Base-by-base conservation (phyloP, 768 basidiomycete species). In the Hygrophoropsis aurantiaca region DNA sequence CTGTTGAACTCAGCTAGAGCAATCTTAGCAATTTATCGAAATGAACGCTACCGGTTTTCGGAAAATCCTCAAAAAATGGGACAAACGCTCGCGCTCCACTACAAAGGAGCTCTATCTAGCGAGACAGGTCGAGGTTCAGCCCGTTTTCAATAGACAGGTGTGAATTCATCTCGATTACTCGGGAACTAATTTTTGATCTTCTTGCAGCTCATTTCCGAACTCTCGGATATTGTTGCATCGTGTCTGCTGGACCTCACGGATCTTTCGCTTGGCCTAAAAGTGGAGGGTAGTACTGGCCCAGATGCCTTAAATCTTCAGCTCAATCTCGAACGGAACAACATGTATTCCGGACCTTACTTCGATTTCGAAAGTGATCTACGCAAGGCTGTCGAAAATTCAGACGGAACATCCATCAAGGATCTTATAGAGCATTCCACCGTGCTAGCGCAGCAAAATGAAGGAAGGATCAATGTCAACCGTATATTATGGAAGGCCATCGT, bases 31-130 rank as follows among this genome's bases (percentile, higher is more conserved):
- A 80, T 99, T 94, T 60, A 84, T 99, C 52, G 97, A 98, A 69
- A 88, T 97, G 60, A 99, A 98, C 63, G 97, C 89, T 5, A 92
- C 85, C 9, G 97, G 94, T 3, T 98, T 98, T 65, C 82, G 94
- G 37, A 98, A 98, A 66, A 97, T 98, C 40, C 69, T 97, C 51
- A 98, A 99, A 63, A 99, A 99, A 65, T 99, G 92, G 79, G 97
- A 98, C 69, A 99, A 98, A 69, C 81, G 92, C 39, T 93, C 93
- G 30, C 97, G 85, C 35, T 93, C 90, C 2, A 84, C 86, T 18
- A 98, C 90, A n/a, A 97, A 94, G 62, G 97, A 99, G 60, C 77
- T 98, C 4, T 98, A 98, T 67, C 81, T 99, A 16, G 82, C 90
- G 38, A 83, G 97, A 24, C 97, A 98, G 64, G 94, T 99, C 2